Evolutionary conservation across 108 stramenopile genomes (phyloP).

Genomic region (Fragilariopsis cylindrus): DNA sequence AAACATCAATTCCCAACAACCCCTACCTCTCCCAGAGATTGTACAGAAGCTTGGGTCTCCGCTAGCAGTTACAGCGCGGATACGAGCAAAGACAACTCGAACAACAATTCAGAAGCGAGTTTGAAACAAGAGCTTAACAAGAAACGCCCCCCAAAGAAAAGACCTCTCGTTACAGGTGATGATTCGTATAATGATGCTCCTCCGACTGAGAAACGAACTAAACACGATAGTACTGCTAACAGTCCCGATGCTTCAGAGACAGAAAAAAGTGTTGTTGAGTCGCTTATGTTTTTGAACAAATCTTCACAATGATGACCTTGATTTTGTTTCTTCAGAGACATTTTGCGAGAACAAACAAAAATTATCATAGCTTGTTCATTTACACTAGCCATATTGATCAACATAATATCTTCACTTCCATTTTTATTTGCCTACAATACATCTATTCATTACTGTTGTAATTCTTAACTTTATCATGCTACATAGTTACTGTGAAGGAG

Average conservation of each 20-base stretch:
- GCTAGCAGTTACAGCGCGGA: constrained; percentile 20
- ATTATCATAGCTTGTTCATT: too few relatives aligned
- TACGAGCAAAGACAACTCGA: constrained; percentile 7
- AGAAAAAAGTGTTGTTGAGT: constrained; percentile 67
- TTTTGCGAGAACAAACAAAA: too few relatives aligned
- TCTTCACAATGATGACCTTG: constrained; percentile 15
- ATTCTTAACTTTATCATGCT: too few relatives aligned
- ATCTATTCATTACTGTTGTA: too few relatives aligned
- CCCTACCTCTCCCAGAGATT: background rate
- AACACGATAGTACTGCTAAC: constrained; percentile 5
- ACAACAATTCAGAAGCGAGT: constrained; percentile 3
- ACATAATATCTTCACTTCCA: too few relatives aligned
- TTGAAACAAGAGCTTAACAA: constrained; percentile 8
- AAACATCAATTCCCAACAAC: background rate
- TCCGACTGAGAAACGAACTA: constrained; percentile 3
- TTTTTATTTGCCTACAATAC: too few relatives aligned
- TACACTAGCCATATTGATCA: too few relatives aligned
- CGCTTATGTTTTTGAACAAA: constrained; percentile 53
- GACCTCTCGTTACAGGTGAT: constrained; percentile 3
- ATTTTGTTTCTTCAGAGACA: background rate
- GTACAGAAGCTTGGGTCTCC: constrained; percentile 8
- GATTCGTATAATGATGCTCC: background rate
- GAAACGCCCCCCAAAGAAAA: constrained; percentile 40
- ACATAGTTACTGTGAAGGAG: too few relatives aligned
- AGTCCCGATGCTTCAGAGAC: constrained; percentile 18